These are phyloP conservation scores for Haematococcus lacustris DNA, from an alignment of 139 green algal genomes.

Conservation along the genomic window DNA sequence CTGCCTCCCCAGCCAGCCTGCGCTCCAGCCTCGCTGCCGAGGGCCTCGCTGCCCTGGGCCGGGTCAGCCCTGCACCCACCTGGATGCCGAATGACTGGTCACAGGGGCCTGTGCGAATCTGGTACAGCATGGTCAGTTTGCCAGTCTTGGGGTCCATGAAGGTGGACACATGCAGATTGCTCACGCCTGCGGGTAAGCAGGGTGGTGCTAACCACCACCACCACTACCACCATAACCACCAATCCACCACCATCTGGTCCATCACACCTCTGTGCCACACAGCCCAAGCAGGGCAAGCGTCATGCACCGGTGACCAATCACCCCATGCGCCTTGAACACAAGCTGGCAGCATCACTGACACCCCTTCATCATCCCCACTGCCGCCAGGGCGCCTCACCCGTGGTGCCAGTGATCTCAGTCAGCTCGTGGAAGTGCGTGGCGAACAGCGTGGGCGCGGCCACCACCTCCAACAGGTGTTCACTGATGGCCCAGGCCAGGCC, in stretches of 20 bases:
- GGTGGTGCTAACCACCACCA: no score
- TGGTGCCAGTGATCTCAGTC: conserved; percentile 58
- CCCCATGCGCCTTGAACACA: neutral
- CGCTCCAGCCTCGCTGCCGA: no score
- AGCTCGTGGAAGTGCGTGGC: conserved; percentile 99
- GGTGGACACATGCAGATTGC: conserved; percentile 19
- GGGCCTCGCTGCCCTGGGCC: no score
- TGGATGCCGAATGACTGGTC: conserved; percentile 94
- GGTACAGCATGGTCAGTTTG: conserved; percentile 90
- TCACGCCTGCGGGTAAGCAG: conserved; percentile 4
- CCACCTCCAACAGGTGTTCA: conserved; percentile 79
- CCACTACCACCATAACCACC: neutral
- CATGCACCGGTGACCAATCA: neutral
- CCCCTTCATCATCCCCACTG: no score
- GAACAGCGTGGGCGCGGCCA: conserved; percentile 78
- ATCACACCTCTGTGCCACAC: neutral
- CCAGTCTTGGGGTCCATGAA: conserved; percentile 30
- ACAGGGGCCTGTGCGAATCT: conserved; percentile 72
- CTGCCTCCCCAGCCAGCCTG: no score
- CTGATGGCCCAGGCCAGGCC: conserved; percentile 93
- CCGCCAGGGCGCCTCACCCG: no score
- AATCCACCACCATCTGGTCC: neutral
- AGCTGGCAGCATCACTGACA: neutral
- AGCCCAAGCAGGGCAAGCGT: neutral
- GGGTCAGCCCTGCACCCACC: no score